Percentiles rank a stretch among this genome's conserved stretches.
phyloP scores from a whole-genome alignment of 176 grass and related monocot genomes.

The Typha latifolia region DNA sequence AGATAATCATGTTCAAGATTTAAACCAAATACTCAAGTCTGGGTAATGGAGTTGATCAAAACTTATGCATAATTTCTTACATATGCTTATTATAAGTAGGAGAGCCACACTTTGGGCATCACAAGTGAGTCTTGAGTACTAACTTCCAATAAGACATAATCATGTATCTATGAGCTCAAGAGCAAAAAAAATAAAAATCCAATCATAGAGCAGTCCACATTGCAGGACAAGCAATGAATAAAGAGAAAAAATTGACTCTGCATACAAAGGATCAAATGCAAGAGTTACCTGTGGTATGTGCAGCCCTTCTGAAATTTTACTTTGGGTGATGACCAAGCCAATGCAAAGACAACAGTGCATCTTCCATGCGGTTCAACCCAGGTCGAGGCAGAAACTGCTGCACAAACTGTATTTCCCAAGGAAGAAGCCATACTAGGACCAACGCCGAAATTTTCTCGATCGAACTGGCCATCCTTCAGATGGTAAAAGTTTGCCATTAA shows the following conservation, averaged over 20 bases:
- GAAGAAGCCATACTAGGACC: slow-evolving; percentile 56
- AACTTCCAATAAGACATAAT: too few relatives aligned
- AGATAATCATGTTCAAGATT: too few relatives aligned
- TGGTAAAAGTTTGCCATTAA: slow-evolving; percentile 4
- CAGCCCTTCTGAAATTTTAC: slow-evolving; percentile 91
- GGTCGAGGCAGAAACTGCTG: slow-evolving; percentile 85
- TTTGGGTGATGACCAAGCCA: slow-evolving; percentile 79
- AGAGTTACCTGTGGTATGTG: slow-evolving; percentile 64
- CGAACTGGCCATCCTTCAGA: slow-evolving; percentile 68
- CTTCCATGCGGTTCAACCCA: slow-evolving; percentile 92
- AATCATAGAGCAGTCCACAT: too few relatives aligned
- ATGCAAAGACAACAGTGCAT: slow-evolving; percentile 70
- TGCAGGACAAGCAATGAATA: neutral
- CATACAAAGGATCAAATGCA: neutral
- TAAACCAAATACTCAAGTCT: too few relatives aligned
- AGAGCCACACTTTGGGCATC: too few relatives aligned
- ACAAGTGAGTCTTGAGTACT: too few relatives aligned
- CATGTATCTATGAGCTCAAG: too few relatives aligned
- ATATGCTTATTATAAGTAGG: too few relatives aligned
- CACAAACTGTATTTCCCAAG: slow-evolving; percentile 70
- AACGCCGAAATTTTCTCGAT: slow-evolving; percentile 62
- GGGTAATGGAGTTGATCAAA: too few relatives aligned
- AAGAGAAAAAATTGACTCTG: neutral
- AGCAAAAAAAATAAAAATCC: too few relatives aligned
- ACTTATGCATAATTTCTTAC: too few relatives aligned